These are phyloP conservation scores for Balakata baccata DNA, from an alignment of 345 rosid genomes.

Conservation along the genomic window DNA sequence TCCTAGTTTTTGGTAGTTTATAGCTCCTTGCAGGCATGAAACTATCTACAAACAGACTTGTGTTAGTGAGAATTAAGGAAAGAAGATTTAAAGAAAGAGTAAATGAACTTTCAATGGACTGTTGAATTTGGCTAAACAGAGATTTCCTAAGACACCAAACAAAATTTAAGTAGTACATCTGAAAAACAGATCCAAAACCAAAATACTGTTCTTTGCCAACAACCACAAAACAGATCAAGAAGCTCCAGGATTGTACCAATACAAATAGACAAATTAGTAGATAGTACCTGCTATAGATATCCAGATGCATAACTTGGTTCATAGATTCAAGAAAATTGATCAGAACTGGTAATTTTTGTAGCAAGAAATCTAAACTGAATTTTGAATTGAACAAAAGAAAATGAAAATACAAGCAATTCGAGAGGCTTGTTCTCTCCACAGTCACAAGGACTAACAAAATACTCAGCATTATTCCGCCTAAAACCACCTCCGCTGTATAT, in stretches of 20 bases:
- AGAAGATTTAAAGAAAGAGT: conserved; percentile 1
- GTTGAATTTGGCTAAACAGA: no score
- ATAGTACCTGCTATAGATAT: neutral
- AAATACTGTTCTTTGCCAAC: neutral
- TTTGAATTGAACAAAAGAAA: no score
- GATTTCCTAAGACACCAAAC: no score
- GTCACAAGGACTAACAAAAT: no score
- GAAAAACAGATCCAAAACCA: neutral
- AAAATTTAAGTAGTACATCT: no score
- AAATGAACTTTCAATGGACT: neutral
- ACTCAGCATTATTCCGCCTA: no score
- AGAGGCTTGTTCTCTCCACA: no score
- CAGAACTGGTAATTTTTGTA: no score
- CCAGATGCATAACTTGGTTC: neutral
- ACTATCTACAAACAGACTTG: conserved; percentile 60
- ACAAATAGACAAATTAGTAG: neutral
- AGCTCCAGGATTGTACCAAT: neutral
- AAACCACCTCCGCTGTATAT: no score
- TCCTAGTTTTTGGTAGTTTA: conserved; percentile 75
- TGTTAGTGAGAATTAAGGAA: conserved; percentile 8
- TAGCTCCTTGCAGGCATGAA: conserved; percentile 90
- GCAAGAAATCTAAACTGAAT: no score
- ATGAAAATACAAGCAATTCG: no score
- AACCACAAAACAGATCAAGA: neutral
- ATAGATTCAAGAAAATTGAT: neutral